A percentile compares a stretch with the other conserved stretches of the same genome.
phyloP scores from a whole-genome alignment of 2,329 filamentous ascomycete species.

The Calycina marina region DNA sequence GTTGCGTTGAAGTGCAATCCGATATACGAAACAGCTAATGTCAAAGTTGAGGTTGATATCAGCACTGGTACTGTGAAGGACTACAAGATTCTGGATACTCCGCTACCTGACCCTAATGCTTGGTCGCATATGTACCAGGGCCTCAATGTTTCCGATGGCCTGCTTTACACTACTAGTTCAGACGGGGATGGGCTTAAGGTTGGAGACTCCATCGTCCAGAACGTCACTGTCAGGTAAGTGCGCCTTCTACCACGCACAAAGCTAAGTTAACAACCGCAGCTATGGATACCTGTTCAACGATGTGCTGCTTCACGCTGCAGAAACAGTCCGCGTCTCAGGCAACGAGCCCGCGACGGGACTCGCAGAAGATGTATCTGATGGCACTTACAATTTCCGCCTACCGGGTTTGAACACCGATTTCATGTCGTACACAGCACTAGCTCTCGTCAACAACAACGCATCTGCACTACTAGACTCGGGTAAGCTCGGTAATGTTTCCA shows the following conservation, averaged over 20 bases:
- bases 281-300: conserved; percentile 10
- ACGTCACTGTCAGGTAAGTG: conserved; percentile 7
- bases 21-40: conserved; percentile 8
- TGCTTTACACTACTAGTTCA: conserved; percentile 4
- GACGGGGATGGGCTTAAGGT: conserved; percentile 2
- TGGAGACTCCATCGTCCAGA: conserved; percentile 4
- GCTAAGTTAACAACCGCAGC: neutral
- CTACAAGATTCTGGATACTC: conserved; percentile 5
- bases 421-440: conserved; percentile 5
- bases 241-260: neutral
- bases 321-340: conserved; percentile 2
- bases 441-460: conserved; percentile 2
- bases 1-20: conserved; percentile 9
- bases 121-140: conserved; percentile 4
- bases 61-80: conserved; percentile 3
- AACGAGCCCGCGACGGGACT: neutral
- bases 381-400: conserved; percentile 8
- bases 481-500: conserved; percentile 3
- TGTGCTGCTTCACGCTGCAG: conserved; percentile 6
- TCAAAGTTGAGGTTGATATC: conserved; percentile 6
- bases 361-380: conserved; percentile 6
- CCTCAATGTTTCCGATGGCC: conserved; percentile 6
- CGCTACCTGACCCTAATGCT: conserved; percentile 3
- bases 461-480: conserved; percentile 4
- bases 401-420: conserved; percentile 9